These are phyloP conservation scores for Euclidium syriacum DNA, from an alignment of 345 rosid genomes.

Conservation along the genomic window DNA sequence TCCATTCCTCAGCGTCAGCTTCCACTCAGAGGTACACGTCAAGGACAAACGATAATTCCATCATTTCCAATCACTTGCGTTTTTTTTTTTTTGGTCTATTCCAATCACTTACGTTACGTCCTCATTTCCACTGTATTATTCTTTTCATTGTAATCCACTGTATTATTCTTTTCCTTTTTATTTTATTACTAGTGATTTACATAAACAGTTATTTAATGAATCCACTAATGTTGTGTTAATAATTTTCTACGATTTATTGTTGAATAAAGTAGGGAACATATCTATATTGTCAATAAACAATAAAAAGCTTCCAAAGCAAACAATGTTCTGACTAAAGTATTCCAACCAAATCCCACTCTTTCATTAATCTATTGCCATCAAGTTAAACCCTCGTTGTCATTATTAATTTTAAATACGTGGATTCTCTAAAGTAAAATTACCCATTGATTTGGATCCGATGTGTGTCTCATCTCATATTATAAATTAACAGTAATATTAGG, in stretches of 20 bases:
- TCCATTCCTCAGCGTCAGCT: slow-evolving; percentile 34
- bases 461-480: background rate
- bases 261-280: slow-evolving; percentile 2
- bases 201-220: background rate
- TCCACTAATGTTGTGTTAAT: slow-evolving; percentile 13
- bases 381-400: slow-evolving; percentile 28
- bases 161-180: slow-evolving; percentile 2
- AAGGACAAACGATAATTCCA: slow-evolving; percentile 40
- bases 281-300: slow-evolving; percentile 4
- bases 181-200: background rate
- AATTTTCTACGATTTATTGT: slow-evolving; percentile 7
- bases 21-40: slow-evolving; percentile 50
- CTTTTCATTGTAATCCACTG: slow-evolving; percentile 1
- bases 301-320: slow-evolving; percentile 11
- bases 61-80: slow-evolving; percentile 26
- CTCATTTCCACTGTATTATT: slow-evolving; percentile 17
- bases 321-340: slow-evolving; percentile 24
- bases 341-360: slow-evolving; percentile 65
- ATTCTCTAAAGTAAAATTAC: slow-evolving; percentile 1
- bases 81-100: slow-evolving; percentile 9
- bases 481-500: background rate
- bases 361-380: slow-evolving; percentile 30
- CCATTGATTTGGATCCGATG: slow-evolving; percentile 13
- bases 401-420: background rate
- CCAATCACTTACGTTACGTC: slow-evolving; percentile 25